Conservation (phyloP, 805 yeast genomes). For the Huiozyma naganishii region DNA sequence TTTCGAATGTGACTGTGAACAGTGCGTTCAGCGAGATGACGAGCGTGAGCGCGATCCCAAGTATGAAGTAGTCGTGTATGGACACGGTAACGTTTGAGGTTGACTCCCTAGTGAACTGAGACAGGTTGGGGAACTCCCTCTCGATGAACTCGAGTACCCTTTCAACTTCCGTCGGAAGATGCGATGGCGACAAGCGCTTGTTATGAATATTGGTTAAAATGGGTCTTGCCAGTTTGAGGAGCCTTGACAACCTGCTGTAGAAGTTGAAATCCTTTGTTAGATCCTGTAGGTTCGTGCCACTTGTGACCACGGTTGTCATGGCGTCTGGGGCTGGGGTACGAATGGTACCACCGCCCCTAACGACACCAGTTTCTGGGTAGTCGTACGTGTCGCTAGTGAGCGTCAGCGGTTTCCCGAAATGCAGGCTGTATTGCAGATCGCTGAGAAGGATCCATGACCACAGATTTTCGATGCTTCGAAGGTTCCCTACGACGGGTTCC, state of each 20-base stretch:
- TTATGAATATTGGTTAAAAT: slow-evolving; percentile 2
- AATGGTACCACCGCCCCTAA: neutral
- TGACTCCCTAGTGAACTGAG: neutral
- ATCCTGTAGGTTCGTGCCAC: slow-evolving; percentile 1
- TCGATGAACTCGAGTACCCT: neutral
- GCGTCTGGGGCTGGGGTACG: neutral
- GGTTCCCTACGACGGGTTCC: slow-evolving; percentile 11
- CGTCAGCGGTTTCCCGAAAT: slow-evolving; percentile 16
- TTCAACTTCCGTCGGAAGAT: no score
- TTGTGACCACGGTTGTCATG: neutral
- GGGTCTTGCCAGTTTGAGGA: slow-evolving; percentile 12
- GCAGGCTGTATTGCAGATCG: slow-evolving; percentile 17
- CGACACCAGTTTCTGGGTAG: neutral
- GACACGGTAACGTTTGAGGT: neutral
- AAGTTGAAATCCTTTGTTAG: slow-evolving; percentile 3
- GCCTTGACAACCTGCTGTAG: slow-evolving; percentile 9
- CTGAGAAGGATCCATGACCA: slow-evolving; percentile 19
- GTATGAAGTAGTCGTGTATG: neutral
- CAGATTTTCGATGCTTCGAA: slow-evolving; percentile 13
- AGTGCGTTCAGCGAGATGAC: slow-evolving; percentile 6
- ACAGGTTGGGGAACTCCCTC: neutral
- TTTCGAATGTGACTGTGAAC: slow-evolving; percentile 5
- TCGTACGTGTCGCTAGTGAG: slow-evolving; percentile 4
- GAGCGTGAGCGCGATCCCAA: slow-evolving; percentile 1
- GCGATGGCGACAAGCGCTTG: no score